Conservation (phyloP, 495 filamentous ascomycete species). For the Hypoxylon intermedium region DNA sequence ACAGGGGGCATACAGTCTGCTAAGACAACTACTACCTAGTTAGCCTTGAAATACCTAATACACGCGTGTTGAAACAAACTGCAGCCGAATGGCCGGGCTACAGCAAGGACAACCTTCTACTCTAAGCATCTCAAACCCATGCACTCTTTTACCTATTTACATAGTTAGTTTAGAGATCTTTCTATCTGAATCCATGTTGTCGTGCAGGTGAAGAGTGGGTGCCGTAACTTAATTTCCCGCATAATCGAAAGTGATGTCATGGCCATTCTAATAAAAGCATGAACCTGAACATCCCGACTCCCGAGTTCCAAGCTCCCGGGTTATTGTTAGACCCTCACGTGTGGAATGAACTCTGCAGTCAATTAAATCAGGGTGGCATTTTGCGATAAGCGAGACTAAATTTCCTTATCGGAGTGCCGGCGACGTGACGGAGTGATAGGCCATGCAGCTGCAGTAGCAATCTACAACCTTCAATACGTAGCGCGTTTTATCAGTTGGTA, state of each 20-base stretch:
- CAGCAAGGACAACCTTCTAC: background rate
- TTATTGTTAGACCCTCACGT: slow-evolving; percentile 12
- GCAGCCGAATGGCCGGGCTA: background rate
- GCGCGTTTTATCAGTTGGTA: slow-evolving; percentile 22
- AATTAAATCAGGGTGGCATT: slow-evolving; percentile 25
- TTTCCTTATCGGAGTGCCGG: slow-evolving; percentile 23
- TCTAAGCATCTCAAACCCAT: no score
- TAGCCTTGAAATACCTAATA: no score
- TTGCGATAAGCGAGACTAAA: slow-evolving; percentile 24
- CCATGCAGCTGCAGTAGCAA: background rate
- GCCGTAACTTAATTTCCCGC: background rate
- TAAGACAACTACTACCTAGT: background rate
- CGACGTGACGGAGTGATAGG: slow-evolving; percentile 5
- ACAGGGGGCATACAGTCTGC: background rate
- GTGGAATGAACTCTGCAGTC: slow-evolving; percentile 20
- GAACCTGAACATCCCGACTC: background rate
- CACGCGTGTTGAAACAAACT: background rate
- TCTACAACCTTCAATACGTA: slow-evolving; percentile 18
- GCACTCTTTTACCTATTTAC: background rate
- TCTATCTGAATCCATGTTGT: background rate
- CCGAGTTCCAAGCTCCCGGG: slow-evolving; percentile 15
- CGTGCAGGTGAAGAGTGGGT: background rate
- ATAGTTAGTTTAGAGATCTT: background rate
- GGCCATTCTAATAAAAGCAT: slow-evolving; percentile 29
- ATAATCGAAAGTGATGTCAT: slow-evolving; percentile 35